Percentiles rank a stretch among this genome's conserved stretches.
Conservation (phyloP, 441 rosid genomes). For the Erodium trifolium region DNA sequence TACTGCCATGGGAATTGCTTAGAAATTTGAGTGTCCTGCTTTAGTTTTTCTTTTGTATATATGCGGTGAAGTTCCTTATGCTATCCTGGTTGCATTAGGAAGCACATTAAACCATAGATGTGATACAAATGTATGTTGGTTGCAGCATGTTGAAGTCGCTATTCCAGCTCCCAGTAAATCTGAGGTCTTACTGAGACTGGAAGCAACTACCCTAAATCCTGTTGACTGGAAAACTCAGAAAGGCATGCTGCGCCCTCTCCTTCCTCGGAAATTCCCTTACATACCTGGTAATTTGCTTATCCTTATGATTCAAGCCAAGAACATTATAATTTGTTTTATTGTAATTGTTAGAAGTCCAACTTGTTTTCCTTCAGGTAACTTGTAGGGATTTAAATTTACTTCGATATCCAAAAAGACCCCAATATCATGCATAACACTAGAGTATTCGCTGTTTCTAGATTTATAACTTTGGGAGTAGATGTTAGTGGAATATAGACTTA, state of each 20-base stretch:
- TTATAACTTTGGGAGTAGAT: not conserved
- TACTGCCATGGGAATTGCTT: not conserved
- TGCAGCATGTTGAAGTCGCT: not conserved
- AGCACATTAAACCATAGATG: not conserved
- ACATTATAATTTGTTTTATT: not conserved
- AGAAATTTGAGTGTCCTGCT: not conserved
- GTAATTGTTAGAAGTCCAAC: not conserved
- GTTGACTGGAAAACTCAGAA: not conserved
- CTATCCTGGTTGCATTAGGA: not conserved
- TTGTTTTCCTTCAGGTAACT: not conserved
- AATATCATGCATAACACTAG: not conserved
- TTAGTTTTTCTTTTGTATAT: not conserved
- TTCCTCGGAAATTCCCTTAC: not conserved
- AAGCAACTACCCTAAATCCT: not conserved
- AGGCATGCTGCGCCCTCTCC: not conserved
- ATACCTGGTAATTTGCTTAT: not conserved
- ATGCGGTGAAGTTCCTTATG: not conserved
- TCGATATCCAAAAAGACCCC: not conserved
- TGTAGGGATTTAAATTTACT: not conserved
- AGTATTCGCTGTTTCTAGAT: not conserved
- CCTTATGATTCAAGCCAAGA: constrained; percentile 2
- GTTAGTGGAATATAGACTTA: not conserved
- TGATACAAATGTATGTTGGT: not conserved
- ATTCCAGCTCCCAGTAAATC: not conserved
- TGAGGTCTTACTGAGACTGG: not conserved